A percentile compares a stretch with the other conserved stretches of the same genome.
These are phyloP conservation scores for Lecanicillium sp. DNA, from an alignment of 2,329 filamentous ascomycete species.

Conservation along the genomic window DNA sequence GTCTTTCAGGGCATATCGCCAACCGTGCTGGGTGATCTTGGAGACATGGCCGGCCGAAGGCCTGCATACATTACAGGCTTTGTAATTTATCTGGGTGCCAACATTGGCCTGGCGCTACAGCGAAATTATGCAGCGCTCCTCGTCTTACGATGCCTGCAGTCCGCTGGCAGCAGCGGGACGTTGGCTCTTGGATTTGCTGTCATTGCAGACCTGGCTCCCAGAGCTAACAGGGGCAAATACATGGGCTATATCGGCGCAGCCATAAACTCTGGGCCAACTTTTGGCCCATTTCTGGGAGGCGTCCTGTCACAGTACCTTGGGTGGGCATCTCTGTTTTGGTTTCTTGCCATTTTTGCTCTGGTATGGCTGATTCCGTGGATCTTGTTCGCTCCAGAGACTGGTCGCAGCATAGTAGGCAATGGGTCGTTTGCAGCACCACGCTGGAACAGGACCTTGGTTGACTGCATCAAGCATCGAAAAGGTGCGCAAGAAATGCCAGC, in stretches of 20 bases:
- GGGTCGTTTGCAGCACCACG: slow-evolving; percentile 49
- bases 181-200: slow-evolving; percentile 65
- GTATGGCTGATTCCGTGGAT: slow-evolving; percentile 45
- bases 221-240: slow-evolving; percentile 62
- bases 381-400: slow-evolving; percentile 51
- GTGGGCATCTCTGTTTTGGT: slow-evolving; percentile 65
- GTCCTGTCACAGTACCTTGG: slow-evolving; percentile 54
- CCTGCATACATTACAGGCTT: slow-evolving; percentile 53
- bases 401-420: slow-evolving; percentile 52
- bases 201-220: slow-evolving; percentile 62
- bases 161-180: slow-evolving; percentile 56
- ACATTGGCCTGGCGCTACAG: slow-evolving; percentile 51
- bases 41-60: slow-evolving; percentile 51
- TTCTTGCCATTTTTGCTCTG: slow-evolving; percentile 47
- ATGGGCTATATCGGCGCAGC: slow-evolving; percentile 59
- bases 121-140: slow-evolving; percentile 49
- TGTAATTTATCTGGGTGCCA: slow-evolving; percentile 47
- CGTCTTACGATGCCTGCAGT: slow-evolving; percentile 54
- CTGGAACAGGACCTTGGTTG: slow-evolving; percentile 50
- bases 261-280: slow-evolving; percentile 44
- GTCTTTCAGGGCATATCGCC: slow-evolving; percentile 56
- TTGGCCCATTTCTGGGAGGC: slow-evolving; percentile 56
- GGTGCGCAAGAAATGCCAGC: slow-evolving; percentile 21
- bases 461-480: slow-evolving; percentile 33
- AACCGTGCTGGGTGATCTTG: slow-evolving; percentile 52